Conservation (phyloP, 352 stramenopile genomes). For the Sclerospora graminicola region DNA sequence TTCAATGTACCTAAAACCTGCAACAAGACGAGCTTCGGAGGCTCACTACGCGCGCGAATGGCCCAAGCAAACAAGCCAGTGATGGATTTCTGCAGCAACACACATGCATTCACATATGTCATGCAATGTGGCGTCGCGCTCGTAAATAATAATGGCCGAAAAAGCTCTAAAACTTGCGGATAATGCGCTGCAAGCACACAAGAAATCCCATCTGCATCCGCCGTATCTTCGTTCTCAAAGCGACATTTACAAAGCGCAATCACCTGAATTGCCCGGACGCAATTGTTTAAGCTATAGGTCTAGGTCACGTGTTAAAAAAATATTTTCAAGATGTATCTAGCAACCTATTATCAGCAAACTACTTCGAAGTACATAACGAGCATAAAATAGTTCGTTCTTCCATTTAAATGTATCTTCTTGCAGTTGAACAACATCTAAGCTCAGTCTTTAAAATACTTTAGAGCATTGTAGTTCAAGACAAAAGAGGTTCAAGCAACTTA, state of each 20-base stretch:
- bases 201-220: constrained; percentile 40
- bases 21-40: constrained; percentile 23
- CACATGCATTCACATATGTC: constrained; percentile 54
- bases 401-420: no score
- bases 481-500: no score
- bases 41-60: constrained; percentile 26
- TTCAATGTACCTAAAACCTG: constrained; percentile 40
- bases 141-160: constrained; percentile 35
- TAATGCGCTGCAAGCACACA: constrained; percentile 43
- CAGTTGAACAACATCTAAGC: no score
- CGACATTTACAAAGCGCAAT: constrained; percentile 25
- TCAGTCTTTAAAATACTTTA: no score
- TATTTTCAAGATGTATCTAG: no score
- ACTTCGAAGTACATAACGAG: no score
- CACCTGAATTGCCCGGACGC: no score
- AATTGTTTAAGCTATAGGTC: no score
- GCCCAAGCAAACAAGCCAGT: constrained; percentile 46
- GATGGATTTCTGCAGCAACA: constrained; percentile 50
- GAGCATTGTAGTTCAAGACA: no score
- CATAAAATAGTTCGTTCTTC: no score
- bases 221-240: constrained; percentile 16
- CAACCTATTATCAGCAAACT: no score
- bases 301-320: no score
- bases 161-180: constrained; percentile 25
- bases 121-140: constrained; percentile 25